A percentile compares a stretch with the other conserved stretches of the same genome.
phyloP scores from a whole-genome alignment of 2,329 filamentous ascomycete genomes.

The Monascus ruber region DNA sequence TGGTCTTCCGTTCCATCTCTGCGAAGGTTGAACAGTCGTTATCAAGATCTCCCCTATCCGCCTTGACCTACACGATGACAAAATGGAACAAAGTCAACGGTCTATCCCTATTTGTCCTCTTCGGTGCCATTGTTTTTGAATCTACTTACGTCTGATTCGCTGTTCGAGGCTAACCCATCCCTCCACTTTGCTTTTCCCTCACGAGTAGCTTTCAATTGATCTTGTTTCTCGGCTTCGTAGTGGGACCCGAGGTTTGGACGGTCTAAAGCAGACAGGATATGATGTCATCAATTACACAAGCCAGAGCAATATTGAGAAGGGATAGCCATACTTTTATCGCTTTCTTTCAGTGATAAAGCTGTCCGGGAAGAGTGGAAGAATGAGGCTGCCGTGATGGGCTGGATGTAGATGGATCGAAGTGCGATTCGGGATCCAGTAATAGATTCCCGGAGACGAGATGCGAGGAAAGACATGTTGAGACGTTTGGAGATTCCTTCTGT shows the following conservation, averaged over 20 bases:
- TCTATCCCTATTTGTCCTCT: neutral
- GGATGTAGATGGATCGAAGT: neutral
- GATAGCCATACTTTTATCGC: conserved; percentile 19
- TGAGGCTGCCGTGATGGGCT: conserved; percentile 7
- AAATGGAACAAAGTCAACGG: neutral
- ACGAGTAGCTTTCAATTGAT: conserved; percentile 39
- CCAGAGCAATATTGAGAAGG: neutral
- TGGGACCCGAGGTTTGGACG: conserved; percentile 32
- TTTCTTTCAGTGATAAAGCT: conserved; percentile 21
- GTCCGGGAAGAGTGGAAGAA: conserved; percentile 17
- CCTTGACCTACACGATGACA: conserved; percentile 37
- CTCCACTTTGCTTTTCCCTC: conserved; percentile 64
- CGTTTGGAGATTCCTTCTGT: neutral
- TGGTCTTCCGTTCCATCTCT: conserved; percentile 49
- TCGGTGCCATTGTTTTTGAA: neutral
- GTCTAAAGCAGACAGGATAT: conserved; percentile 14
- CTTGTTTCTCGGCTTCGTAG: conserved; percentile 50
- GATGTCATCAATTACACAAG: neutral
- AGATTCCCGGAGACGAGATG: neutral
- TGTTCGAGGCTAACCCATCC: conserved; percentile 63
- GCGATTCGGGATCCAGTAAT: neutral
- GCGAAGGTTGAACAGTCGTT: conserved; percentile 34
- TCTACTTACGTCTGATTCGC: conserved; percentile 59
- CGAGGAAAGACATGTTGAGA: neutral
- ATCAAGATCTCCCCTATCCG: conserved; percentile 43